Evolutionary conservation across 768 basidiomycete species (phyloP).

Genomic region (Mycena filopes): DNA sequence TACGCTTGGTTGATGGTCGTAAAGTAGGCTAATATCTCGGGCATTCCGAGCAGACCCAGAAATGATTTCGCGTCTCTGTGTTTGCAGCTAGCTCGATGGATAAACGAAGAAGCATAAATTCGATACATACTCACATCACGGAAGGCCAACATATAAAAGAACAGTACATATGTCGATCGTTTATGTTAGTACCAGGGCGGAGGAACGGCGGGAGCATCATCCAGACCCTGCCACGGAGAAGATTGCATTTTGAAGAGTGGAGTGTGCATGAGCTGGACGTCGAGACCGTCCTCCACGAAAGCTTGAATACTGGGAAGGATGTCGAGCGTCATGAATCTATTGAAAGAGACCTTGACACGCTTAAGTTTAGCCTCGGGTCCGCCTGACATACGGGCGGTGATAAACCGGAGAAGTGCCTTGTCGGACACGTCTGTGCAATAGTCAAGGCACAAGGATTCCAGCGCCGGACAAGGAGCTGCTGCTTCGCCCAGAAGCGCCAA

Average conservation of each 20-base stretch:
- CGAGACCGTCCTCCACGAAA: not conserved
- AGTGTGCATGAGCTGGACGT: not conserved
- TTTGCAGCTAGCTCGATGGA: too few species aligned
- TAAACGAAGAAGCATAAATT: too few species aligned
- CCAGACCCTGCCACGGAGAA: conserved; percentile 2
- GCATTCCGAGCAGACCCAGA: too few species aligned
- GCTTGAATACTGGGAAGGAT: not conserved
- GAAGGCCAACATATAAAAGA: too few species aligned
- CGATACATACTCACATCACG: too few species aligned
- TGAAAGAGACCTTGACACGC: not conserved
- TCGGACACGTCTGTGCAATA: not conserved
- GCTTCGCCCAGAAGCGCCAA: not conserved
- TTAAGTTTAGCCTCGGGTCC: not conserved
- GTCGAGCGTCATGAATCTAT: not conserved
- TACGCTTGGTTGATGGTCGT: too few species aligned
- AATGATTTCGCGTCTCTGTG: too few species aligned
- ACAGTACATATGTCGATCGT: too few species aligned
- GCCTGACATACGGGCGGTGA: not conserved
- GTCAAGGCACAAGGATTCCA: not conserved
- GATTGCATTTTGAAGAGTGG: not conserved
- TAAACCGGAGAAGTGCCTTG: not conserved
- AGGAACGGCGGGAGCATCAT: not conserved
- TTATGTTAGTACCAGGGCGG: too few species aligned
- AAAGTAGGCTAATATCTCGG: too few species aligned
- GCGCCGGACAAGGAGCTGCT: not conserved